Evolutionary conservation across 2,329 filamentous ascomycete species (phyloP).

Genomic region (Zalaria obscura): DNA sequence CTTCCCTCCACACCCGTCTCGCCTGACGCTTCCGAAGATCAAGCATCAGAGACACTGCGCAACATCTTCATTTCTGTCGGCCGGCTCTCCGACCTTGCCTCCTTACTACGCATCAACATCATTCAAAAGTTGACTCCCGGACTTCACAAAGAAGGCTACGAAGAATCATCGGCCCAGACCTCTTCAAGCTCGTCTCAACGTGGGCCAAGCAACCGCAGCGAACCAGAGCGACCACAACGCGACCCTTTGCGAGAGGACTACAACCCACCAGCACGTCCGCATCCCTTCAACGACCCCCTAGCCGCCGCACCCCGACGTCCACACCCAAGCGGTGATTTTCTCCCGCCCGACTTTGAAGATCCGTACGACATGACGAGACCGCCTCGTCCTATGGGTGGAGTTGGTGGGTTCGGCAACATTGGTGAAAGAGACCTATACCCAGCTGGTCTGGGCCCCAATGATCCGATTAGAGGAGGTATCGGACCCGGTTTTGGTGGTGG

Average conservation of each 20-base stretch:
- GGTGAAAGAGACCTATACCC: constrained; percentile 84
- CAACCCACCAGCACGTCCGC: constrained; percentile 50
- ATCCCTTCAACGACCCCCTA: constrained; percentile 48
- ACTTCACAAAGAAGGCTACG: constrained; percentile 64
- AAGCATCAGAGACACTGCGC: constrained; percentile 28
- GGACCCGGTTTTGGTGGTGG: constrained; percentile 42
- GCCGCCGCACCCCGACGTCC: constrained; percentile 45
- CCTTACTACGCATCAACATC: constrained; percentile 61
- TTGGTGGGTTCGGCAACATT: constrained; percentile 36
- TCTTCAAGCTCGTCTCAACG: constrained; percentile 5
- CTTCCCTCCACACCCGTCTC: constrained; percentile 34
- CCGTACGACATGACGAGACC: constrained; percentile 71
- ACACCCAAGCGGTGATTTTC: constrained; percentile 57
- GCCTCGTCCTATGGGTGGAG: constrained; percentile 36
- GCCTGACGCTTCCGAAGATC: constrained; percentile 21
- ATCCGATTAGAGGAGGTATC: constrained; percentile 51
- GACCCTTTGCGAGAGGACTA: constrained; percentile 38
- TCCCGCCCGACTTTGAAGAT: constrained; percentile 85
- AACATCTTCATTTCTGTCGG: constrained; percentile 60
- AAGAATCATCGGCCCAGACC: constrained; percentile 33
- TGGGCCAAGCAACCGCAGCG: constrained; percentile 9
- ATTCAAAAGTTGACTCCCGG: constrained; percentile 73
- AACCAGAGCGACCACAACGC: constrained; percentile 20
- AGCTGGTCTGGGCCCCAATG: constrained; percentile 68
- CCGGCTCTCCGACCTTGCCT: constrained; percentile 53